Conservation (phyloP, 352 stramenopile genomes). For the Globisporangium cederbergense region DNA sequence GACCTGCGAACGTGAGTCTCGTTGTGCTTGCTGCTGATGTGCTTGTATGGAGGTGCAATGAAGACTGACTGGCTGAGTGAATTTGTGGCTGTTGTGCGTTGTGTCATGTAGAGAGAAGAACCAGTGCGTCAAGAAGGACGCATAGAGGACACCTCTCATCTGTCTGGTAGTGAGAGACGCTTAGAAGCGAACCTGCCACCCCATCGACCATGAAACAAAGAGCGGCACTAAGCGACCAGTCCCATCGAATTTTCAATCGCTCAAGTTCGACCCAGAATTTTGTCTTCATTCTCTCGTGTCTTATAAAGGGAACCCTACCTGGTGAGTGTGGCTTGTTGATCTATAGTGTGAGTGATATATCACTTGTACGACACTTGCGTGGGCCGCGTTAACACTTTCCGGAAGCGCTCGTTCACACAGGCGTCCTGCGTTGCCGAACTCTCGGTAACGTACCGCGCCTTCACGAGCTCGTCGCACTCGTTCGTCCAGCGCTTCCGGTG, state of each 20-base stretch:
- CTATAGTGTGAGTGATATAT: not conserved
- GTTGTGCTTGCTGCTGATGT: not conserved
- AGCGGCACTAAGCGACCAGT: not conserved
- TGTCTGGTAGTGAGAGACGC: not conserved
- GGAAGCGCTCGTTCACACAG: constrained; percentile 47
- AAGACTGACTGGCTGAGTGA: not conserved
- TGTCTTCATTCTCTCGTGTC: not conserved
- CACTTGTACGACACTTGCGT: constrained; percentile 53
- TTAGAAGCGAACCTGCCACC: not conserved
- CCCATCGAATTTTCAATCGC: not conserved
- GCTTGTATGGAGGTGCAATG: not conserved
- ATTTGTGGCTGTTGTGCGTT: not conserved
- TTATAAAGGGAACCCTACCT: constrained; percentile 6
- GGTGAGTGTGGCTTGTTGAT: not conserved
- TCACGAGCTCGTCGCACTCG: constrained; percentile 47
- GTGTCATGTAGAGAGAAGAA: constrained; percentile 41
- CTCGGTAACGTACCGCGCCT: constrained; percentile 61
- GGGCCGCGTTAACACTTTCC: constrained; percentile 56
- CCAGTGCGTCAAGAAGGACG: constrained; percentile 35
- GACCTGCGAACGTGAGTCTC: constrained; percentile 71
- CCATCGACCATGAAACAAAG: not conserved
- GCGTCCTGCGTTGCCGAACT: constrained; percentile 37
- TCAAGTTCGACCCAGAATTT: not conserved
- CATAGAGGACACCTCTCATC: constrained; percentile 17
- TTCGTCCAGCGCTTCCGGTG: constrained; percentile 63